Base-by-base conservation (phyloP, 108 stramenopile species). In the Cyclotella choctawhatcheeana region DNA sequence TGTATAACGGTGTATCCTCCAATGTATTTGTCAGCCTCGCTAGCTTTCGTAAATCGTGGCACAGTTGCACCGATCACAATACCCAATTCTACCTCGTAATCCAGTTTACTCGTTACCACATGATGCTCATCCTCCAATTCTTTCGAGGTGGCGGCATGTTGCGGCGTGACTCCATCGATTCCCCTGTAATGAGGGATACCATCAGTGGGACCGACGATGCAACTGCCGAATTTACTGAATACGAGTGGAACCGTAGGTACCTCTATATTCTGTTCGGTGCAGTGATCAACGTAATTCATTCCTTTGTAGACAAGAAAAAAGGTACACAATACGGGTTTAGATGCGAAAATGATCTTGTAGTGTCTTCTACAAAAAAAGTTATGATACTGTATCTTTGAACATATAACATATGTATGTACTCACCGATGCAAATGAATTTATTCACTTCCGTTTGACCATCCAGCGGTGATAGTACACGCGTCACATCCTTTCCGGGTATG, bases 1-100 rank as follows among this genome's bases (percentile, higher is more conserved):
- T 88, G 87, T 14, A 85, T 67, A 10, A 88, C 83, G 6, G 87
- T 85, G 35, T 77, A 88, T 20, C 87, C 87, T 12, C 82, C 87
- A 55, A 88, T 82, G 55, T 84, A 86, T 37, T 82, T 59, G 12
- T 27, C 26, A 17, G 83, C 87, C 31, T 84, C 81, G n/a, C 53
- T 26, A 14, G 58, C 17, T 14, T 66, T 64, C 17, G 81, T 75
- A 52, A 78, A 79, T 2, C 85, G 80, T 16, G 85, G 86, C 8
- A 85, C 83, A 0, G 66, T 70, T 14, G 26, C 29, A 45, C 85
- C 85, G 67, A 88, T 76, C 35, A 88, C 83, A 33, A 88, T 71
- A 22, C 81, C 87, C 26, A 88, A 40, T 60, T 88, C 87, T n/a
- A 86, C 87, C 67, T 88, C 87, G 40, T 79, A 88, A 67, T 88